A percentile compares a stretch with the other conserved stretches of the same genome.
phyloP scores from a whole-genome alignment of 345 rosid species.

The Sonneratia alba region DNA sequence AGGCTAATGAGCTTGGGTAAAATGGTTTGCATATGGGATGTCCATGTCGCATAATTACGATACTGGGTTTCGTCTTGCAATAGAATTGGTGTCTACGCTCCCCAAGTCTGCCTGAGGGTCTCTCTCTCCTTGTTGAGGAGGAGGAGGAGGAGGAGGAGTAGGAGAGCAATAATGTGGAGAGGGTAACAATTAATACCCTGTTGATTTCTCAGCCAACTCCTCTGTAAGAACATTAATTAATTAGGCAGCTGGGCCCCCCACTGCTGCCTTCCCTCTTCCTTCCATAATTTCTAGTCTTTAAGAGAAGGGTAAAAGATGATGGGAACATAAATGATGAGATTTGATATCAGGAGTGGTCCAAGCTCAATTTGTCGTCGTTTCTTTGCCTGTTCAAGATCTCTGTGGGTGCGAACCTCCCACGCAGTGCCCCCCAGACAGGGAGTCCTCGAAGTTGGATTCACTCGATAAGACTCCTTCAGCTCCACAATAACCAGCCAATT shows the following conservation, averaged over 20 bases:
- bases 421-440: too few relatives aligned
- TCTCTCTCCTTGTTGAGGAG: too few relatives aligned
- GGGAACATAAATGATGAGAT: background rate
- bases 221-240: slow-evolving; percentile 7
- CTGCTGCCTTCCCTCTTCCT: slow-evolving; percentile 1
- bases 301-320: slow-evolving; percentile 1
- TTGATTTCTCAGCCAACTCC: background rate
- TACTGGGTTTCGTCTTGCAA: too few relatives aligned
- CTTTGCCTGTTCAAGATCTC: background rate
- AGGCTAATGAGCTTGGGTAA: too few relatives aligned
- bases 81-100: background rate
- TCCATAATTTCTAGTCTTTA: background rate
- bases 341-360: background rate
- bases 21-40: too few relatives aligned
- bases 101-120: background rate
- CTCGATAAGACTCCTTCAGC: too few relatives aligned
- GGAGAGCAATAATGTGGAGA: background rate
- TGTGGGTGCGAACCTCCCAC: too few relatives aligned
- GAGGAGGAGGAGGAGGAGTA: too few relatives aligned
- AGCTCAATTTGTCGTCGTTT: background rate
- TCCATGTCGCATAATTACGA: too few relatives aligned
- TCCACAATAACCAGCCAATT: too few relatives aligned
- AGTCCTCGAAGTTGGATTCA: too few relatives aligned
- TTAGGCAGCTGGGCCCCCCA: background rate
- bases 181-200: background rate